phyloP scores from a whole-genome alignment of 768 basidiomycete species.

The Mycena rosella region DNA sequence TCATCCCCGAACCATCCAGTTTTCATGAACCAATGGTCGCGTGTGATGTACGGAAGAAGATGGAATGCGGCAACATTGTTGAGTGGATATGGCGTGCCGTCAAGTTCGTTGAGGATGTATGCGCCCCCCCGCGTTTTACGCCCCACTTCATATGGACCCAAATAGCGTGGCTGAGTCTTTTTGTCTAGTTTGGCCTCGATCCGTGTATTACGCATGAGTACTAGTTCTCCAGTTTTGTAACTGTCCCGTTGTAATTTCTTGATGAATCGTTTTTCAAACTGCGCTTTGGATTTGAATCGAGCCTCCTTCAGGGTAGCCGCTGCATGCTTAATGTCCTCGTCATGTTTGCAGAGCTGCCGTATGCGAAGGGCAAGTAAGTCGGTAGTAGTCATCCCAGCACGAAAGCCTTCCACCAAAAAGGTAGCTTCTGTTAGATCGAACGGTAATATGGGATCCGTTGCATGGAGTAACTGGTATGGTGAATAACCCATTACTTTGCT shows the following conservation, averaged over 20 bases:
- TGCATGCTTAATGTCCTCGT: slow-evolving; percentile 35
- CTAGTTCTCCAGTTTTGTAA: slow-evolving; percentile 38
- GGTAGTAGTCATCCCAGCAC: not conserved
- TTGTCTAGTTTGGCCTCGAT: slow-evolving; percentile 27
- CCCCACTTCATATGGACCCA: slow-evolving; percentile 41
- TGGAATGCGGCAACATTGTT: slow-evolving; percentile 23
- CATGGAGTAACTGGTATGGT: slow-evolving; percentile 44
- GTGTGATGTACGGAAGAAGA: too few relatives aligned
- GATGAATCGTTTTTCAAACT: slow-evolving; percentile 39
- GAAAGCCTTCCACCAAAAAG: slow-evolving; percentile 41
- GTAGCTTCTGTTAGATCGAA: slow-evolving; percentile 48
- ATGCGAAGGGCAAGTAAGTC: slow-evolving; percentile 39
- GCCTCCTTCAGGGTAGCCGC: slow-evolving; percentile 28
- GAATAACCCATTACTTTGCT: slow-evolving; percentile 38
- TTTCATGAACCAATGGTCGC: slow-evolving; percentile 22
- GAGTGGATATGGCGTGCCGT: slow-evolving; percentile 9
- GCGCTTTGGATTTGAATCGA: slow-evolving; percentile 36
- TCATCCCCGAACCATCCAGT: slow-evolving; percentile 1
- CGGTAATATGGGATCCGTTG: slow-evolving; percentile 45
- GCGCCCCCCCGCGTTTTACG: slow-evolving; percentile 25
- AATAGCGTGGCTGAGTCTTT: slow-evolving; percentile 38
- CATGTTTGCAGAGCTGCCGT: slow-evolving; percentile 38
- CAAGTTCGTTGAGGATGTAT: slow-evolving; percentile 23
- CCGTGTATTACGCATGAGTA: slow-evolving; percentile 40
- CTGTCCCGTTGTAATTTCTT: slow-evolving; percentile 24